Evolutionary conservation across 768 basidiomycete species (phyloP).

Genomic region (Phylloporus scabripes): DNA sequence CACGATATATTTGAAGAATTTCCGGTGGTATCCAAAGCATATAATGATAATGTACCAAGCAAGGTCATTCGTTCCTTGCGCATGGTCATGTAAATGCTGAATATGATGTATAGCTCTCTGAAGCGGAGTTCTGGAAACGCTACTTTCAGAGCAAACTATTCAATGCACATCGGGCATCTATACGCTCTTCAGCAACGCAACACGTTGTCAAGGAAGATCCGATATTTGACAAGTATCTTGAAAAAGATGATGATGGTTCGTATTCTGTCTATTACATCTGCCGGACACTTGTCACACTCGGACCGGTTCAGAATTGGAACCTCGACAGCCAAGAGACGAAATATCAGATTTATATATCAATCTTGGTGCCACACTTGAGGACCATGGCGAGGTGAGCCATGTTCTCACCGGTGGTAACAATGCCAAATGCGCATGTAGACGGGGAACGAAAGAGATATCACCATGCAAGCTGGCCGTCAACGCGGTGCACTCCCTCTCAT

Average conservation of each 20-base stretch:
- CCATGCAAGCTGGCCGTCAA: constrained; percentile 94
- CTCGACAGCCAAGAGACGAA: constrained; percentile 60
- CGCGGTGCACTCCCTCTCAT: constrained; percentile 86
- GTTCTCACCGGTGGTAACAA: background rate
- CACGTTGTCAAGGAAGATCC: constrained; percentile 86
- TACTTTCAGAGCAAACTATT: constrained; percentile 97
- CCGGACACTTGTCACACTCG: background rate
- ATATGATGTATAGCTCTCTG: constrained; percentile 55
- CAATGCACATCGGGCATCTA: constrained; percentile 91
- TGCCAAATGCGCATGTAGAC: constrained; percentile 43
- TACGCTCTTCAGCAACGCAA: constrained; percentile 77
- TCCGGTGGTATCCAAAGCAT: constrained; percentile 89
- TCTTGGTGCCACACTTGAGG: constrained; percentile 82
- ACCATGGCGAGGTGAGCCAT: constrained; percentile 73
- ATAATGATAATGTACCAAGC: constrained; percentile 85
- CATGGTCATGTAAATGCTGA: constrained; percentile 2
- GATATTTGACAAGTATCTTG: constrained; percentile 95
- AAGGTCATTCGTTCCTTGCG: constrained; percentile 44
- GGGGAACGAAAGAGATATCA: constrained; percentile 83
- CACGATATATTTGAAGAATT: constrained; percentile 98
- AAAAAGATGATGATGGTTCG: constrained; percentile 90
- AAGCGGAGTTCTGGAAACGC: constrained; percentile 93
- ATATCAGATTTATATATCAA: constrained; percentile 75
- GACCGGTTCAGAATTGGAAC: constrained; percentile 59
- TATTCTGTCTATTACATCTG: constrained; percentile 1